phyloP scores from a whole-genome alignment of 176 grass and related monocot genomes.

The Cenchrus americanus region DNA sequence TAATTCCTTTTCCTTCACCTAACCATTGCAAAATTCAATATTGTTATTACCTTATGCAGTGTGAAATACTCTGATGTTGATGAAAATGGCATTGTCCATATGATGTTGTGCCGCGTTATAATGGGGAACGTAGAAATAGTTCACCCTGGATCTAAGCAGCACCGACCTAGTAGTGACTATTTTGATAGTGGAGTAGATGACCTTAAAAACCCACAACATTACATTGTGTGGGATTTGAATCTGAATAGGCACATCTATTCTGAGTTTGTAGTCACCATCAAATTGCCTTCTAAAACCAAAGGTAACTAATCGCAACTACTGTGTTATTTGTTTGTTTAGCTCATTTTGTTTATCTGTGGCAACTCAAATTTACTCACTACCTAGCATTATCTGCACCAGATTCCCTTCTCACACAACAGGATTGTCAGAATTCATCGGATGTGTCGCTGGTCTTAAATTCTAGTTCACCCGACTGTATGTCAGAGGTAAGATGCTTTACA shows the following conservation, averaged over 20 bases:
- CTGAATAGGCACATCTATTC: slow-evolving; percentile 85
- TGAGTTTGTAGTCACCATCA: slow-evolving; percentile 87
- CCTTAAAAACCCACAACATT: slow-evolving; percentile 83
- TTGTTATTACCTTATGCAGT: slow-evolving; percentile 68
- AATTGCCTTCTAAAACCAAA: slow-evolving; percentile 73
- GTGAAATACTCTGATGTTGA: slow-evolving; percentile 90
- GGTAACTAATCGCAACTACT: slow-evolving; percentile 54
- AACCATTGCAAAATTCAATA: slow-evolving; percentile 43
- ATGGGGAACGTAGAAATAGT: slow-evolving; percentile 98
- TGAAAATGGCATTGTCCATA: slow-evolving; percentile 75
- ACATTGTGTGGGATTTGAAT: slow-evolving; percentile 94
- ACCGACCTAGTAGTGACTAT: slow-evolving; percentile 63
- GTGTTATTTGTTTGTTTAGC: slow-evolving; percentile 30
- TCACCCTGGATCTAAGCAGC: slow-evolving; percentile 80
- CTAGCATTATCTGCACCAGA: slow-evolving; percentile 56
- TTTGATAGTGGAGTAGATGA: slow-evolving; percentile 98
- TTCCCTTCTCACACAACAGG: slow-evolving; percentile 57
- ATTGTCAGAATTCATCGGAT: slow-evolving; percentile 57
- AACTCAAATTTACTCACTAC: slow-evolving; percentile 32
- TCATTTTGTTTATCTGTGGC: slow-evolving; percentile 34
- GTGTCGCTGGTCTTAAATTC: slow-evolving; percentile 71
- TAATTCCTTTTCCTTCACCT: slow-evolving; percentile 39
- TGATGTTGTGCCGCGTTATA: slow-evolving; percentile 96
- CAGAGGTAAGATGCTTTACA: slow-evolving; percentile 64
- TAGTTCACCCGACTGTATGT: slow-evolving; percentile 51